Base-by-base conservation (phyloP, 1,284 basidiomycete species). In the Sporisorium exsertum region DNA sequence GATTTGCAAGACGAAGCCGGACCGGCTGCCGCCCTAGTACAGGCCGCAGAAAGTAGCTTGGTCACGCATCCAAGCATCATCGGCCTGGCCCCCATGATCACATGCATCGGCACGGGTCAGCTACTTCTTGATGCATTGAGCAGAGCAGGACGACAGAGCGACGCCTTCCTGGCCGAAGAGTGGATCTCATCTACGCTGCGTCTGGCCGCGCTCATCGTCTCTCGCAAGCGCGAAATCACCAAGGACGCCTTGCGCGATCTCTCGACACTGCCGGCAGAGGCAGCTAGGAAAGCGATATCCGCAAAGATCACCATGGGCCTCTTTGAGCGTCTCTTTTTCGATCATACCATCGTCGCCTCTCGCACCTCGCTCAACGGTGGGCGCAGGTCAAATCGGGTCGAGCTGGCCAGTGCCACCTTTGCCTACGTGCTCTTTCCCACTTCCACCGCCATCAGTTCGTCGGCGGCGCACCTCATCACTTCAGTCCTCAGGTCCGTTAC, bases 71-170 rank as follows among this genome's bases (percentile, higher is more conserved):
- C 92, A 0, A 91, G 91, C 8, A 90, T 90, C 13, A 90, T 92
- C 0, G 90, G 91, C 2, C 90, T 94, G 69, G 91, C 89, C 64
- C 93, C 93, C 0, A 87, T 94, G 22, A 88, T 94, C 53, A 88
- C 90, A 0, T 88, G 89, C 26, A 88, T 95, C 59, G 89, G 90
- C 2, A 88, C 89, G 0, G 92, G 90, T 6, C 87, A 88, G 18
- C 88, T 89, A 33, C 87, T 91, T 49, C 87, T 93, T 29, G 86
- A 87, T 37, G 88, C 89, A 29, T 86, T 94, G 26, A 89, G 91
- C 74, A 86, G 87, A 13, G 88, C 90, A 1, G 89, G 92, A 24
- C 89, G 92, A 33, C 89, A 89, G 70, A 89, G 89, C 8, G 93
- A 95, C 78, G 90, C 90, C 0, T 87, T 90, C 32, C 87, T 90